phyloP scores from a whole-genome alignment of 805 yeast species.

The Jamesozyma hellenica region DNA sequence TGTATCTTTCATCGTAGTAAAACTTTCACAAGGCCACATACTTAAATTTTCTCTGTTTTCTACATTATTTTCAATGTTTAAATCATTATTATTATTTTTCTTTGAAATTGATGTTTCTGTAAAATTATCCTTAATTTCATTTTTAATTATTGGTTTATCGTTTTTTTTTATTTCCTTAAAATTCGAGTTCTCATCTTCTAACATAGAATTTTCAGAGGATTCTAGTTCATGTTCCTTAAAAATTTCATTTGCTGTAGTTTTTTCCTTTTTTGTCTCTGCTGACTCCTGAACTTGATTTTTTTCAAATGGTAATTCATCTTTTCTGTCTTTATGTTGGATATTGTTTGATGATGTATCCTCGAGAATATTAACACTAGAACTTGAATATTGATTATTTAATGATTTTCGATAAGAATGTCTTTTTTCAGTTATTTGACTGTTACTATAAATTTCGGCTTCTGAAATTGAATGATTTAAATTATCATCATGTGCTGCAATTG shows the following conservation, averaged over 20 bases:
- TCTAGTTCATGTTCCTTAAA: no score
- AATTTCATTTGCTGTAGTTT: no score
- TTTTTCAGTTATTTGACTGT: background rate
- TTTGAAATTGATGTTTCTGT: background rate
- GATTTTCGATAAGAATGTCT: slow-evolving; percentile 13
- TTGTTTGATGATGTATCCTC: no score
- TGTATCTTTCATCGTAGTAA: no score
- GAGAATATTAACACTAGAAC: background rate
- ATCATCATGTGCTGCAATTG: background rate
- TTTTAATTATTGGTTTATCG: background rate
- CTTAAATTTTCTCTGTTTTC: no score
- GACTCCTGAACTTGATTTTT: background rate
- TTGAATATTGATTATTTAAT: background rate
- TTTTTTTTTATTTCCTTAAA: no score
- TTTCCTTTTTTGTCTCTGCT: no score
- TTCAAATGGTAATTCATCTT: slow-evolving; percentile 7
- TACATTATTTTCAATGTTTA: no score
- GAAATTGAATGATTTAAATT: background rate
- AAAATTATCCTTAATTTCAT: background rate
- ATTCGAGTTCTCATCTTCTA: no score
- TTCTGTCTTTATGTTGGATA: background rate
- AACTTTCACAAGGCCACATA: no score
- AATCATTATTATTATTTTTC: no score
- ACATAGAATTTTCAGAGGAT: no score
- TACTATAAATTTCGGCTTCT: background rate